phyloP scores from a whole-genome alignment of 1,284 basidiomycete genomes.

The Ganoderma leucocontextum region DNA sequence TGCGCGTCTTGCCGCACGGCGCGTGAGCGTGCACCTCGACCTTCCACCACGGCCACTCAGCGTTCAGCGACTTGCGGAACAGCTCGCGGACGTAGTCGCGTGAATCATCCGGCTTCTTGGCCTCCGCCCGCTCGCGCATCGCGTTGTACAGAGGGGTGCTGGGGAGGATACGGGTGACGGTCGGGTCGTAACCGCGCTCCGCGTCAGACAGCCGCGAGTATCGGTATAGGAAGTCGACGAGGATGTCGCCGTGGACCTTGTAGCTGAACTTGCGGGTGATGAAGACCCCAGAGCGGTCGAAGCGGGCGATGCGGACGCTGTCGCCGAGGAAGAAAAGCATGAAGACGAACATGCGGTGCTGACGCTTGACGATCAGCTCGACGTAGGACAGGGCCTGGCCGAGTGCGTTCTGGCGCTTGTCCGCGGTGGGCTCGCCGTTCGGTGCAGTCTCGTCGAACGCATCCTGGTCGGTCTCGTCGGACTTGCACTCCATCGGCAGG shows the following conservation, averaged over 20 bases:
- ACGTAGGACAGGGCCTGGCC: constrained; percentile 8
- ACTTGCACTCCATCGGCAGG: constrained; percentile 17
- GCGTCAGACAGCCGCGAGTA: constrained; percentile 13
- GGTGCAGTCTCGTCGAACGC: constrained; percentile 12
- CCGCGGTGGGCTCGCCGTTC: not conserved
- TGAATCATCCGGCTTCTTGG: not conserved
- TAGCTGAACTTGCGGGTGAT: constrained; percentile 27
- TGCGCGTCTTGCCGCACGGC: not conserved
- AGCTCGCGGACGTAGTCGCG: constrained; percentile 15
- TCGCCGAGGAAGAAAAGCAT: constrained; percentile 24
- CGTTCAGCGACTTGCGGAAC: constrained; percentile 13
- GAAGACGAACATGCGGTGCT: constrained; percentile 26
- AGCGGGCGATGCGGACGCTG: constrained; percentile 29
- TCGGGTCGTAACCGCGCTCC: constrained; percentile 28
- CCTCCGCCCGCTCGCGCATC: not conserved
- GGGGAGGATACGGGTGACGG: constrained; percentile 12
- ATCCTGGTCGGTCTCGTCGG: not conserved
- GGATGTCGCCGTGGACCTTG: constrained; percentile 11
- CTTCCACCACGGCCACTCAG: constrained; percentile 18
- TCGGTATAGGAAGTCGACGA: constrained; percentile 29
- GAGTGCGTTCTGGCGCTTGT: constrained; percentile 1
- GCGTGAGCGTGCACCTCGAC: constrained; percentile 8
- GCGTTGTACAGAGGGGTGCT: not conserved
- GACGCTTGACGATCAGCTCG: constrained; percentile 13
- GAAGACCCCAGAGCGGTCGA: constrained; percentile 32